Evolutionary conservation across 352 stramenopile species (phyloP).

Genomic region (Phytophthora boehmeriae): DNA sequence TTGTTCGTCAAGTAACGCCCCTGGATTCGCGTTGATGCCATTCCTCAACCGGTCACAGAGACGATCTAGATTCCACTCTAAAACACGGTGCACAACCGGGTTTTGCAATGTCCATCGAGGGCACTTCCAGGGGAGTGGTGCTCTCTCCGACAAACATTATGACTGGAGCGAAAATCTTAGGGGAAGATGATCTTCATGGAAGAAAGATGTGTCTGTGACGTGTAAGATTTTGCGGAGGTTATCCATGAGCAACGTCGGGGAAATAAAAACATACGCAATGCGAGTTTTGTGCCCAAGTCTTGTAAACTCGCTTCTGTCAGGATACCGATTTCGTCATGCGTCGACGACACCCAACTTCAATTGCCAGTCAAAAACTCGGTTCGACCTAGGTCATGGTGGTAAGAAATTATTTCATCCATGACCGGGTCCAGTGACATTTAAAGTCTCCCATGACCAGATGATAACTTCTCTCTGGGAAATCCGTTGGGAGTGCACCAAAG

Average conservation of each 20-base stretch:
- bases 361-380: background rate
- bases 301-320: background rate
- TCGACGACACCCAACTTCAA: background rate
- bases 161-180: background rate
- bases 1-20: constrained; percentile 9
- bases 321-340: background rate
- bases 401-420: background rate
- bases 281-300: background rate
- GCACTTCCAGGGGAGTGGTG: constrained; percentile 3
- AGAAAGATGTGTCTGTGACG: background rate
- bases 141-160: background rate
- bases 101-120: background rate
- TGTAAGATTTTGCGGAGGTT: background rate
- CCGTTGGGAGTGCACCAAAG: background rate
- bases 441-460: background rate
- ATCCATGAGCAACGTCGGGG: background rate
- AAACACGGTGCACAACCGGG: background rate
- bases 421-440: background rate
- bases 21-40: background rate
- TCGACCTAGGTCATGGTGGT: background rate
- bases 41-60: background rate
- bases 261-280: background rate
- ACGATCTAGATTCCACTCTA: background rate
- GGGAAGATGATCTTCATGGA: background rate
- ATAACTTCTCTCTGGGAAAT: background rate